Conservation (phyloP, 2,329 filamentous ascomycete genomes). For the Penicillium sp. region DNA sequence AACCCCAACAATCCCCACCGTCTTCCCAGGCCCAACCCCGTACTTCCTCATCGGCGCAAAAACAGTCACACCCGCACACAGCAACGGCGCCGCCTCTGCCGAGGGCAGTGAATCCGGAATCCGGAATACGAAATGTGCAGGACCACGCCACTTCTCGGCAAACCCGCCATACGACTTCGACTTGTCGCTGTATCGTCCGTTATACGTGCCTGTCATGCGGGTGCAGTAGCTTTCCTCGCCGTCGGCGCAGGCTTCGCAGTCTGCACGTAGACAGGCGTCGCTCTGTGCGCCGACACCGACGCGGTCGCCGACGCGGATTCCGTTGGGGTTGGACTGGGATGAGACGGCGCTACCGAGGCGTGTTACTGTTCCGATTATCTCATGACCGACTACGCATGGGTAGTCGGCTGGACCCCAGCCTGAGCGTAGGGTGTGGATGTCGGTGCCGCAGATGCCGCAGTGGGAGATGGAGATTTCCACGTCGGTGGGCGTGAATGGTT, state of each 20-base stretch:
- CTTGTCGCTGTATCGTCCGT: constrained; percentile 34
- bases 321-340: constrained; percentile 14
- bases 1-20: constrained; percentile 68
- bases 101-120: constrained; percentile 52
- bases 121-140: constrained; percentile 58
- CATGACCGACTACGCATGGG: constrained; percentile 59
- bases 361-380: constrained; percentile 60
- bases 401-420: constrained; percentile 45
- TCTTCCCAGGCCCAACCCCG: constrained; percentile 66
- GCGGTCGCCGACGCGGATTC: constrained; percentile 60
- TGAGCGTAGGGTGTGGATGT: constrained; percentile 58
- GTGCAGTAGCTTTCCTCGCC: constrained; percentile 42
- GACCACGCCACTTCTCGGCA: constrained; percentile 54
- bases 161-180: constrained; percentile 53
- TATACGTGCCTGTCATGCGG: constrained; percentile 38
- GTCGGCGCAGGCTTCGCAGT: constrained; percentile 42
- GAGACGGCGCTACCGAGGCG: constrained; percentile 49
- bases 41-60: constrained; percentile 67
- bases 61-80: constrained; percentile 74
- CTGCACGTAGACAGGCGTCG: constrained; percentile 49
- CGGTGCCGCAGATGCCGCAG: constrained; percentile 65
- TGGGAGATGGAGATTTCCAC: constrained; percentile 65
- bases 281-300: constrained; percentile 63
- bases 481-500: constrained; percentile 56
- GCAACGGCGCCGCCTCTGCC: constrained; percentile 63